Evolutionary conservation across 1,284 basidiomycete genomes (phyloP), one percentile per base, ranked within the genome.

Genomic region (Sporisorium exsertum): DNA sequence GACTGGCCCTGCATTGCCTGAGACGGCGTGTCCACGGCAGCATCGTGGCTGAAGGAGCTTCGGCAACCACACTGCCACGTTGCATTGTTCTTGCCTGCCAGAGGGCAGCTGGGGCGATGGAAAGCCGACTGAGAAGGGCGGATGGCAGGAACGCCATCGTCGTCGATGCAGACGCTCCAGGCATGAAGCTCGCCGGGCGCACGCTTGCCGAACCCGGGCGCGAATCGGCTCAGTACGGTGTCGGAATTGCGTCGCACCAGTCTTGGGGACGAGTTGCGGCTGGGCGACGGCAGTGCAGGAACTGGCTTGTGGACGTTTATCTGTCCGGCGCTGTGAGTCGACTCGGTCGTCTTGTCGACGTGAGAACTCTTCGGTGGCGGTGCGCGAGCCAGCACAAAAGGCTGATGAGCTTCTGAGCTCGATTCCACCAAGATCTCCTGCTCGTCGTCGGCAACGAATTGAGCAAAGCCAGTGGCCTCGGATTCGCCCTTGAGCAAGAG

Each of bases 11-110:
- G 26, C 35, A 18, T 42, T 18, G 33, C 5, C 35, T 61, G 33
- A 35, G 49, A 37, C n/a, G 40, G 43, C 27, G 59, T 51, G 2
- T 26, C 51, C 22, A 37, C 27, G 16, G 27, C 26, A 20, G 29
- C 29, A n/a, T 49, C 33, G 22, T 24, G 13, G 40, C 33, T 32
- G 20, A 46, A 26, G 24, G 35, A 35, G 22, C 40, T 45, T 20
- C 72, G 67, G 16, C 72, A 75, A 22, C 72, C 72, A 26, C 72
- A 75, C 40, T 75, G 72, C 72, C 72, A 75, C 9, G 72, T 75
- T 4, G 72, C 72, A 18, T 75, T 75, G 53, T 33, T 58, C 33
- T 75, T 75, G 42, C 67, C 72, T 5, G 72, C 72, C 27, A 75
- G 52, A 9, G 59, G 35, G 35, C 72, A 75, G 40, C 29, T 42